Evolutionary conservation across 768 basidiomycete species (phyloP).

Genomic region (Auricularia cornea): DNA sequence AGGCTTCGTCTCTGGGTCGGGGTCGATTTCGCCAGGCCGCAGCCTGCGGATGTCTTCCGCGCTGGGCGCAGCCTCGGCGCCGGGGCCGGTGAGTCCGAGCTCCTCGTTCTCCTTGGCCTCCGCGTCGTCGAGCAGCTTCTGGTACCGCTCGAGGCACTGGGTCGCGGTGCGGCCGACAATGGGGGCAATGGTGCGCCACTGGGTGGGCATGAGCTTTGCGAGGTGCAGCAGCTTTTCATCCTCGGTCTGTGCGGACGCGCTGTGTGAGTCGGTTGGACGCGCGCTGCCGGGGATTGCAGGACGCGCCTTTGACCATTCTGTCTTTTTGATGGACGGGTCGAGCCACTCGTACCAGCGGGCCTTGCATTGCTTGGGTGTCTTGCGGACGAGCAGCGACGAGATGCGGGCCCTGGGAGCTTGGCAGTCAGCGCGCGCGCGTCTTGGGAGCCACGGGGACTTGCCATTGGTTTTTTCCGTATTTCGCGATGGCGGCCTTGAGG

Average conservation of each 20-base stretch:
- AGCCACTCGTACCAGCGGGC: conserved; percentile 99
- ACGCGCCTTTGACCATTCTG: conserved; percentile 93
- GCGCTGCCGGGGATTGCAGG: conserved; percentile 14
- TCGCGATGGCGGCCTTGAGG: conserved; percentile 95
- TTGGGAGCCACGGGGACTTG: conserved; percentile 19
- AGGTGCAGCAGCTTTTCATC: conserved; percentile 97
- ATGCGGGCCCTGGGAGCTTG: conserved; percentile 76
- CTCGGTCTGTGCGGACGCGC: conserved; percentile 55
- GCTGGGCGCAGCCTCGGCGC: conserved; percentile 70
- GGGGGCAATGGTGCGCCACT: conserved; percentile 98
- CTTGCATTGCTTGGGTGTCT: conserved; percentile 99
- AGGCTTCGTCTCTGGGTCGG: conserved; percentile 97
- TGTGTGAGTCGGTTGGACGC: not conserved
- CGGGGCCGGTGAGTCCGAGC: conserved; percentile 79
- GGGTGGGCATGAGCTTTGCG: conserved; percentile 98
- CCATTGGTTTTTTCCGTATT: conserved; percentile 97
- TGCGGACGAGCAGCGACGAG: conserved; percentile 92
- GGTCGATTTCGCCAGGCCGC: conserved; percentile 95
- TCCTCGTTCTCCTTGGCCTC: conserved; percentile 96
- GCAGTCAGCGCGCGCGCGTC: not conserved
- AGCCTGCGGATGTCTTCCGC: conserved; percentile 88
- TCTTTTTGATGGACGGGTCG: conserved; percentile 99
- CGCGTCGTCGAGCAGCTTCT: conserved; percentile 94
- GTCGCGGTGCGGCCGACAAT: conserved; percentile 97
- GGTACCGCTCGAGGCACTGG: conserved; percentile 96